These are phyloP conservation scores for Diversispora epigaea DNA, from an alignment of 192 early-diverging fungal species.

Conservation along the genomic window DNA sequence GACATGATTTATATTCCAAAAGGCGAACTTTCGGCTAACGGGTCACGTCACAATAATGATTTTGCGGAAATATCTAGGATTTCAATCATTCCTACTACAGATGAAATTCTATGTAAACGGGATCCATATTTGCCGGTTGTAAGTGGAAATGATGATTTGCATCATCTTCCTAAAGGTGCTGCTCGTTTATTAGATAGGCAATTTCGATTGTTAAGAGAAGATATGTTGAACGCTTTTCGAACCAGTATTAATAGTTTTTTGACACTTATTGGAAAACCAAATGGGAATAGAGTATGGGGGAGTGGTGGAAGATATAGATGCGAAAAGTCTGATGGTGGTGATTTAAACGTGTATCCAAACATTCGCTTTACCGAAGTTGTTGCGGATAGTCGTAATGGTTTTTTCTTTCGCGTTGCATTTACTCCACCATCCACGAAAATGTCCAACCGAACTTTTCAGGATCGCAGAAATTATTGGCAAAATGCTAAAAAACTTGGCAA, in stretches of 20 bases:
- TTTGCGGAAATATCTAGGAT: slow-evolving; percentile 43
- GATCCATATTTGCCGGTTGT: slow-evolving; percentile 50
- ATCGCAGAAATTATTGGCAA: slow-evolving; percentile 49
- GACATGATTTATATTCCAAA: not conserved
- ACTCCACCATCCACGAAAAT: slow-evolving; percentile 22
- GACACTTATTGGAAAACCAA: not conserved
- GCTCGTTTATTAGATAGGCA: slow-evolving; percentile 55
- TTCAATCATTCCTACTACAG: slow-evolving; percentile 52
- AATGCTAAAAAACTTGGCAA: slow-evolving; percentile 43
- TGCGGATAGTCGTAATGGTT: slow-evolving; percentile 28
- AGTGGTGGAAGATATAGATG: slow-evolving; percentile 31
- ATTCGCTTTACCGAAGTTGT: slow-evolving; percentile 38
- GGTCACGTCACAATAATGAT: slow-evolving; percentile 60
- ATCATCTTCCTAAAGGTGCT: slow-evolving; percentile 49
- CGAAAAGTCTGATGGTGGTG: slow-evolving; percentile 23
- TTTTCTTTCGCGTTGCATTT: slow-evolving; percentile 36
- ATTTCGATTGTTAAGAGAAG: slow-evolving; percentile 61
- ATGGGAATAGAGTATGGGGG: slow-evolving; percentile 20
- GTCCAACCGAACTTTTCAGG: not conserved
- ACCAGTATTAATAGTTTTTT: slow-evolving; percentile 34
- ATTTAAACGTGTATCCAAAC: slow-evolving; percentile 43
- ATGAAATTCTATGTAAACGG: slow-evolving; percentile 44
- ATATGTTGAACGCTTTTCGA: slow-evolving; percentile 49
- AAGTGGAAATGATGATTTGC: slow-evolving; percentile 39
- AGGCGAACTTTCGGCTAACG: slow-evolving; percentile 39